Percentiles rank a stretch among this genome's conserved stretches.
These are phyloP conservation scores for Apophysomyces trapeziformis DNA, from an alignment of 371 early-diverging fungal species.

Conservation along the genomic window DNA sequence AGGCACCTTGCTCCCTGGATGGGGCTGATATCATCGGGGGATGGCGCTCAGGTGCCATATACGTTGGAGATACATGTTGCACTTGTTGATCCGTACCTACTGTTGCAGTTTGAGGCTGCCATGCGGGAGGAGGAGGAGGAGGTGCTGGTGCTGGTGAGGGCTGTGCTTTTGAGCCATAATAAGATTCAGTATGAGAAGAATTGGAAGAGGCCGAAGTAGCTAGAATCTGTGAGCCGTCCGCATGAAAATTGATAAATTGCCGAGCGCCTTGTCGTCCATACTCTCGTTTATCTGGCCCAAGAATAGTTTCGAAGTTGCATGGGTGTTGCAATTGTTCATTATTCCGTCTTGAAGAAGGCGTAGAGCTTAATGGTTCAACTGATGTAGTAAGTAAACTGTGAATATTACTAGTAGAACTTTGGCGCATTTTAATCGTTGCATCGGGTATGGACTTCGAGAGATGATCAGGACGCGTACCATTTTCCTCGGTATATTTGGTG, in stretches of 20 bases:
- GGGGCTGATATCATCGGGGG: neutral
- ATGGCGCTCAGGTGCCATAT: neutral
- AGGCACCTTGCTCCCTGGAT: neutral
- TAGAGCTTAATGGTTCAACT: slow-evolving; percentile 21
- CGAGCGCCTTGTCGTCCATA: slow-evolving; percentile 7
- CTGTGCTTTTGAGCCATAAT: neutral
- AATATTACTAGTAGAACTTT: slow-evolving; percentile 26
- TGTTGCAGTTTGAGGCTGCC: slow-evolving; percentile 5
- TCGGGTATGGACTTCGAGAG: slow-evolving; percentile 3
- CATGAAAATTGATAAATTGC: slow-evolving; percentile 25
- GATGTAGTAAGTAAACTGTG: slow-evolving; percentile 29
- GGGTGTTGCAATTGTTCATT: slow-evolving; percentile 12
- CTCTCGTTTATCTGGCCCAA: slow-evolving; percentile 15
- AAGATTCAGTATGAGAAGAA: slow-evolving; percentile 1
- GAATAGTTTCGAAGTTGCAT: slow-evolving; percentile 26
- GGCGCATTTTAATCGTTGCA: slow-evolving; percentile 7
- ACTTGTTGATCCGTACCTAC: neutral
- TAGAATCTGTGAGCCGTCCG: slow-evolving; percentile 12
- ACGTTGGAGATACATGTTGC: neutral
- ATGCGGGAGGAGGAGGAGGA: neutral
- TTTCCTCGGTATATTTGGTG: slow-evolving; percentile 13
- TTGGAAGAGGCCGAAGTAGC: neutral
- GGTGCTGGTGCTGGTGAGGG: too few relatives aligned
- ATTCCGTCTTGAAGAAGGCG: neutral
- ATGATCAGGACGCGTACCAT: slow-evolving; percentile 13